Evolutionary conservation across 331 rosid genomes (phyloP).

Genomic region (Arachis monticola): DNA sequence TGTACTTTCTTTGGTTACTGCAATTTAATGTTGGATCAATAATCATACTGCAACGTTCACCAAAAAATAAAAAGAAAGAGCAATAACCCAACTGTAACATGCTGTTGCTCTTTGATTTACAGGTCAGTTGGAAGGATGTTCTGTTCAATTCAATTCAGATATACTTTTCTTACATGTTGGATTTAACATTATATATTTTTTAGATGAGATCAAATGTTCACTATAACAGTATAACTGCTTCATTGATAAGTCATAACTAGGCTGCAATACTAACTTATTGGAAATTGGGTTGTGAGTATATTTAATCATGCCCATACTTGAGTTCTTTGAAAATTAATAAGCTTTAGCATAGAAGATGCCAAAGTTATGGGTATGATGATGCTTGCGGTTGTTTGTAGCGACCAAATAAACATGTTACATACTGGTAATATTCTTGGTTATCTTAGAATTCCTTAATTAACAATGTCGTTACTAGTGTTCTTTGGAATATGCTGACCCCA

Average conservation of each 20-base stretch:
- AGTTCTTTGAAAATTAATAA: neutral
- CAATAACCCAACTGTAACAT: no score
- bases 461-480: neutral
- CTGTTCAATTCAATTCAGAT: neutral
- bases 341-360: neutral
- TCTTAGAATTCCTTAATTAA: neutral
- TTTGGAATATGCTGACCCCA: neutral
- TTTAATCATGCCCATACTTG: neutral
- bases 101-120: no score
- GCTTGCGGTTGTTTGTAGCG: neutral
- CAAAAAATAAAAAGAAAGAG: no score
- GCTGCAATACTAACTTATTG: neutral
- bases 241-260: neutral
- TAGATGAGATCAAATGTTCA: conserved; percentile 5
- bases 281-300: neutral
- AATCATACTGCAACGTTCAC: neutral
- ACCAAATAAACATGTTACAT: neutral
- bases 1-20: neutral
- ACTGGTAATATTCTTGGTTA: neutral
- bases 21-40: neutral
- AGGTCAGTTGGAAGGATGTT: no score
- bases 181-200: neutral
- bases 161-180: neutral
- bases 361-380: neutral
- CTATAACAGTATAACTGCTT: neutral